Evolutionary conservation across 2,329 filamentous ascomycete species (phyloP).

Genomic region (Neofusicoccum sp.): DNA sequence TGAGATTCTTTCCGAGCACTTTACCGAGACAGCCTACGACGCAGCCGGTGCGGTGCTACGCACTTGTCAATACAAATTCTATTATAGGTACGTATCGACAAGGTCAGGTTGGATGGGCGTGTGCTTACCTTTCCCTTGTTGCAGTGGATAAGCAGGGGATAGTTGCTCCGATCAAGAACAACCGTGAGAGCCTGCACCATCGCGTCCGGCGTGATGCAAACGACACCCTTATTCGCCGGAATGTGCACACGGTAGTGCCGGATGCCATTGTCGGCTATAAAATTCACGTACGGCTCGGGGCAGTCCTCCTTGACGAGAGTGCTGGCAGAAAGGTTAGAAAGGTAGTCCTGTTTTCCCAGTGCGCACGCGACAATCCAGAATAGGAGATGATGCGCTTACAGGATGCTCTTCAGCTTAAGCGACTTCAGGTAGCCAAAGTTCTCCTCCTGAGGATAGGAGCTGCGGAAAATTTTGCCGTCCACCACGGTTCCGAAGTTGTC

Average conservation of each 20-base stretch:
- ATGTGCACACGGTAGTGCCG: constrained; percentile 75
- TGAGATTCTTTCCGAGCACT: constrained; percentile 66
- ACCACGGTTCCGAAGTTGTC: constrained; percentile 77
- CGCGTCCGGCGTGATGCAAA: constrained; percentile 43
- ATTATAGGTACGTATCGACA: background rate
- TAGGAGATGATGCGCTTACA: constrained; percentile 66
- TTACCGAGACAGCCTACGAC: constrained; percentile 81
- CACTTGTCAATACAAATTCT: background rate
- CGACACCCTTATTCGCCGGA: constrained; percentile 80
- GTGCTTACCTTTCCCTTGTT: constrained; percentile 78
- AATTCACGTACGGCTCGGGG: constrained; percentile 55
- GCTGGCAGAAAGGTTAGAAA: constrained; percentile 42
- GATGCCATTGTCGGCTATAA: constrained; percentile 69
- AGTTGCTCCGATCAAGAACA: constrained; percentile 71
- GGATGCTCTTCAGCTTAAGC: constrained; percentile 75
- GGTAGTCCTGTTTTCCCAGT: background rate
- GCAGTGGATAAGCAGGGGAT: constrained; percentile 86
- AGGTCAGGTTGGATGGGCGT: background rate
- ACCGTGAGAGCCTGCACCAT: constrained; percentile 73
- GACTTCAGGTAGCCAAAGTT: constrained; percentile 71
- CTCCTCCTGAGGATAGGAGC: constrained; percentile 72
- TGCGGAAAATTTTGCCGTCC: constrained; percentile 74
- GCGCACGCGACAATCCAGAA: background rate
- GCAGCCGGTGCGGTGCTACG: constrained; percentile 82
- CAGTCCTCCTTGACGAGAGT: constrained; percentile 55